A percentile compares a stretch with the other conserved stretches of the same genome.
phyloP scores from a whole-genome alignment of 106 monocot species.

The Allium sativum region DNA sequence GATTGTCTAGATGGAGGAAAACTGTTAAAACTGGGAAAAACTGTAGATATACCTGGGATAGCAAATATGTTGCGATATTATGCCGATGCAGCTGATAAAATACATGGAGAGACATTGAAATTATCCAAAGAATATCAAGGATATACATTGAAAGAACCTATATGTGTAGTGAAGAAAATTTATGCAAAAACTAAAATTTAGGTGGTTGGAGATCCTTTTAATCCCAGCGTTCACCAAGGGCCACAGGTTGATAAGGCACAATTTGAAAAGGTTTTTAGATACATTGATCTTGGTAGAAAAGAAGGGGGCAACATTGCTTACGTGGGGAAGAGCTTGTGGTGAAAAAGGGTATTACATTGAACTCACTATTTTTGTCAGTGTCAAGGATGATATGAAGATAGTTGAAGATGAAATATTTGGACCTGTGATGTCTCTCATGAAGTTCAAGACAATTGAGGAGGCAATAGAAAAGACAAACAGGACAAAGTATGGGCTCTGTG shows the following conservation, averaged over 20 bases:
- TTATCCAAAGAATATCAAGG: too few species aligned
- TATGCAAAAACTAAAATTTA: conserved; percentile 38
- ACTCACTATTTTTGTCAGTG: conserved; percentile 83
- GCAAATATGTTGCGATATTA: not conserved
- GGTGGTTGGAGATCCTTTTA: conserved; percentile 89
- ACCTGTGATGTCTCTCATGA: conserved; percentile 46
- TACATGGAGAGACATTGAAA: too few species aligned
- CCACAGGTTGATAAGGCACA: conserved; percentile 80
- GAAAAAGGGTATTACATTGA: conserved; percentile 74
- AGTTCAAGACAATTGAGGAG: conserved; percentile 54
- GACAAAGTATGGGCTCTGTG: conserved; percentile 21
- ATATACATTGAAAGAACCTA: too few species aligned
- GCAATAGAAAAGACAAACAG: conserved; percentile 20
- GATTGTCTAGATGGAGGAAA: conserved; percentile 55
- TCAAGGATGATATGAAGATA: conserved; percentile 67
- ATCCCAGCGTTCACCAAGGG: conserved; percentile 54
- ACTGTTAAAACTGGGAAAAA: conserved; percentile 21
- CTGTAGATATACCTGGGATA: conserved; percentile 27
- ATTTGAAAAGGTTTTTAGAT: conserved; percentile 66
- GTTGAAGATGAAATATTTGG: conserved; percentile 48
- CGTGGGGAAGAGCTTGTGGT: conserved; percentile 60
- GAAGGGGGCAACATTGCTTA: conserved; percentile 63
- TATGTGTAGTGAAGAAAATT: conserved; percentile 31
- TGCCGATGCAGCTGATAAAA: too few species aligned
- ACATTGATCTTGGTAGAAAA: conserved; percentile 59